phyloP scores from a whole-genome alignment of 352 stramenopile species.

The Phytophthora citricola region DNA sequence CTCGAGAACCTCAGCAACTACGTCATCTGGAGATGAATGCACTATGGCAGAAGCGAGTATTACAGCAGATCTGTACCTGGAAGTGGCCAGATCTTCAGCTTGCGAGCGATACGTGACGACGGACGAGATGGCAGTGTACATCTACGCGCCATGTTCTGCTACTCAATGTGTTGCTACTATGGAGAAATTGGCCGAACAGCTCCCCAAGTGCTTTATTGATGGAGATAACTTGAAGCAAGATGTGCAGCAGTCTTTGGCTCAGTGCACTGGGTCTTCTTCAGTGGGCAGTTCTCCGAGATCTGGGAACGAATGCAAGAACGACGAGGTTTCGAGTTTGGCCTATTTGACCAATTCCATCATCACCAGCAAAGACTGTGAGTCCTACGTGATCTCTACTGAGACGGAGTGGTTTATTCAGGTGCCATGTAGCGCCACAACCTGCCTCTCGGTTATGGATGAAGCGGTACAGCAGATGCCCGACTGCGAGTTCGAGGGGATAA shows the following conservation, averaged over 20 bases:
- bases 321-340: constrained; percentile 12
- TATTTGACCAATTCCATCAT: constrained; percentile 19
- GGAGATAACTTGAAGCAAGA: constrained; percentile 19
- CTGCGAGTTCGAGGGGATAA: constrained; percentile 18
- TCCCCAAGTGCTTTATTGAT: constrained; percentile 25
- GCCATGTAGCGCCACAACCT: constrained; percentile 5
- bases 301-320: constrained; percentile 2
- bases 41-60: constrained; percentile 11
- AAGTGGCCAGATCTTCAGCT: constrained; percentile 4
- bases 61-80: constrained; percentile 12
- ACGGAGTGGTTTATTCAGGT: constrained; percentile 16
- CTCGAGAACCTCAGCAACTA: neutral
- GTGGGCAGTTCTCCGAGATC: neutral
- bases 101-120: constrained; percentile 8
- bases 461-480: constrained; percentile 14
- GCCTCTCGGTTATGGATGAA: constrained; percentile 4
- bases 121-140: constrained; percentile 17
- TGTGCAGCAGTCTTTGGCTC: neutral
- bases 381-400: constrained; percentile 6
- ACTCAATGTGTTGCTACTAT: constrained; percentile 22
- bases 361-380: constrained; percentile 7
- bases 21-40: constrained; percentile 4
- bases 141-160: constrained; percentile 16
- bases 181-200: constrained; percentile 5
- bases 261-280: constrained; percentile 7